Evolutionary conservation across 1,139 yeast genomes (phyloP).

Genomic region (Yamadazyma kanchanaburiensis): DNA sequence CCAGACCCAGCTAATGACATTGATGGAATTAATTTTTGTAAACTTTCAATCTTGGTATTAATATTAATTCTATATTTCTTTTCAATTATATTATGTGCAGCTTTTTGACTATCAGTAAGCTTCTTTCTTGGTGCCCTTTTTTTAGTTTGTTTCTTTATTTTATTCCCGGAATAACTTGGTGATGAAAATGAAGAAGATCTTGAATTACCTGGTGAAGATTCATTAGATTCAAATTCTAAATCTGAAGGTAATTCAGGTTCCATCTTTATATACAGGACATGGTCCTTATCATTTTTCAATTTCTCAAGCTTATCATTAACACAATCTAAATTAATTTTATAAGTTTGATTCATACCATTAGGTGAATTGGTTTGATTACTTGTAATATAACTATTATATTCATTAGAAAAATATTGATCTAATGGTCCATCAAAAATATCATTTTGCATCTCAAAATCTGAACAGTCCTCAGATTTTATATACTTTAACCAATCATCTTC

Average conservation of each 20-base stretch:
- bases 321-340: slow-evolving; percentile 9
- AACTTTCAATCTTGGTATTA: slow-evolving; percentile 65
- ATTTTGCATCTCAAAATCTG: slow-evolving; percentile 1
- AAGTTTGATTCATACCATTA: slow-evolving; percentile 1
- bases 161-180: background rate
- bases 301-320: slow-evolving; percentile 10
- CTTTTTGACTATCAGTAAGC: slow-evolving; percentile 58
- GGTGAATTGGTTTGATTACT: slow-evolving; percentile 5
- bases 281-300: background rate
- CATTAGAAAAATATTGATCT: slow-evolving; percentile 3
- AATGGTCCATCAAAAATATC: slow-evolving; percentile 4
- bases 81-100: slow-evolving; percentile 70
- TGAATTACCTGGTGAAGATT: slow-evolving; percentile 1
- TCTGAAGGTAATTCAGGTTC: background rate
- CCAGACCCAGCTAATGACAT: slow-evolving; percentile 57
- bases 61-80: slow-evolving; percentile 70
- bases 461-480: slow-evolving; percentile 8
- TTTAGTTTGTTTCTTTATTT: slow-evolving; percentile 8
- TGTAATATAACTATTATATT: slow-evolving; percentile 3
- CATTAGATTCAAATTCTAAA: background rate
- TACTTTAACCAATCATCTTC: slow-evolving; percentile 14
- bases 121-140: slow-evolving; percentile 56
- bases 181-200: slow-evolving; percentile 2
- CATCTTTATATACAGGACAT: too few species aligned
- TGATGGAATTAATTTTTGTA: slow-evolving; percentile 65